Evolutionary conservation across 2,329 filamentous ascomycete species (phyloP), one percentile per base, ranked within the genome.

Genomic region (Apiospora phragmitis): DNA sequence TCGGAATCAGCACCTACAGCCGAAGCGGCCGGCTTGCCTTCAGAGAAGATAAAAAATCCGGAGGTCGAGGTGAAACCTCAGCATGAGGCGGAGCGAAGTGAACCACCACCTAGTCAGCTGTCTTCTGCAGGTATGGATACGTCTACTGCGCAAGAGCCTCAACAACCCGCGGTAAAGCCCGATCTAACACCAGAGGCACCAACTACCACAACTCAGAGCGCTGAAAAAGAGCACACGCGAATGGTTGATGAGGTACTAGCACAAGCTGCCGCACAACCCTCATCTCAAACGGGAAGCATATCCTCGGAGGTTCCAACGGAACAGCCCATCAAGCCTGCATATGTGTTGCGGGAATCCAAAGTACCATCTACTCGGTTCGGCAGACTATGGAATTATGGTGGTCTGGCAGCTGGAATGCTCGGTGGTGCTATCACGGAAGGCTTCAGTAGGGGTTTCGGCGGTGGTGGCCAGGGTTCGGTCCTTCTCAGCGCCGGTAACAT

Each of bases 391-490:
- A 97, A 99, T 81, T 99, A 98, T 79, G 90, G 94, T 70, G 94
- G 96, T 0, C 87, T 99, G 6, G 96, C 94, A 35, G 95, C 94
- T 0, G 97, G 95, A 65, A 97, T 99, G 95, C 90, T 97, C 9
- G 93, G 97, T 76, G 96, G 96, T 1, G 95, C 95, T 38, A 90
- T 98, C 72, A 93, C 91, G 0, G 96, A 99, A 81, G 89, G 92
- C 68, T 84, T 99, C 74, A 93, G 93, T 78, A 90, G 95, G 71
- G 91, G 91, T 2, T 91, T 95, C 45, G 93, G 94, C 8, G 89
- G 91, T 69, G 86, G 87, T 24, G 82, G 84, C 5, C 80, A 87
- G 71, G 94, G 94, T 1, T 97, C 95, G 1, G 85, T 97, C 11
- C 90, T 99, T 83, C 89, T 99, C 70, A 98, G 93, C 80, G 88